Evolutionary conservation across 2,329 filamentous ascomycete genomes (phyloP).

Genomic region (Pochonia chlamydosporia): DNA sequence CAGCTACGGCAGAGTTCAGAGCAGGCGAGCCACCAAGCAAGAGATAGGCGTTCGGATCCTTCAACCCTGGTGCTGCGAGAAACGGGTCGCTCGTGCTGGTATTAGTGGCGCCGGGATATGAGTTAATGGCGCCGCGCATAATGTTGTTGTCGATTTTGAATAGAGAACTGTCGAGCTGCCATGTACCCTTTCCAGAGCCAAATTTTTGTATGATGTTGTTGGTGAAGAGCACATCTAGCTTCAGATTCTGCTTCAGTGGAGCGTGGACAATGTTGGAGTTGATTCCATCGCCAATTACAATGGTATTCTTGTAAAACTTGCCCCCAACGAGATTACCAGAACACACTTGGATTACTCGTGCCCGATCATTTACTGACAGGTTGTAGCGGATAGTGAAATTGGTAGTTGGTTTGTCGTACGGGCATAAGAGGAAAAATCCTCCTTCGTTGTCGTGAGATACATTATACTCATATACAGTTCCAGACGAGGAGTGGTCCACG

Average conservation of each 20-base stretch:
- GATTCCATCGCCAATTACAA: neutral
- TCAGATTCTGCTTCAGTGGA: neutral
- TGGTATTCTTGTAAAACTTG: slow-evolving; percentile 4
- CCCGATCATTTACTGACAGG: slow-evolving; percentile 4
- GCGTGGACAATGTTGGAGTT: neutral
- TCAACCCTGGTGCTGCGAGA: neutral
- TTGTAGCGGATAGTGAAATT: slow-evolving; percentile 6
- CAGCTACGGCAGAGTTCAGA: neutral
- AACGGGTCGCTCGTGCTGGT: neutral
- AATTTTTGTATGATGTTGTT: slow-evolving; percentile 1
- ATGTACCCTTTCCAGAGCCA: neutral
- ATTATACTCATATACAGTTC: slow-evolving; percentile 4
- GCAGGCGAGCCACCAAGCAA: neutral
- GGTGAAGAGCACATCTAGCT: neutral
- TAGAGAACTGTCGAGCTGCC: neutral
- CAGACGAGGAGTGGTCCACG: slow-evolving; percentile 4
- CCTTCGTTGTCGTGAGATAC: slow-evolving; percentile 7
- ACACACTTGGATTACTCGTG: slow-evolving; percentile 1
- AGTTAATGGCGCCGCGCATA: neutral
- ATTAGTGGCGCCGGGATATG: neutral
- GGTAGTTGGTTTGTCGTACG: slow-evolving; percentile 2
- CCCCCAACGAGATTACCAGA: neutral
- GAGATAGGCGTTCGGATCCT: neutral
- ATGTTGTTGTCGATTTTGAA: slow-evolving; percentile 1
- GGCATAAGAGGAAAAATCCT: slow-evolving; percentile 3